Base-by-base conservation (phyloP, 805 yeast species). In the Wickerhamomyces rabaulensis region DNA sequence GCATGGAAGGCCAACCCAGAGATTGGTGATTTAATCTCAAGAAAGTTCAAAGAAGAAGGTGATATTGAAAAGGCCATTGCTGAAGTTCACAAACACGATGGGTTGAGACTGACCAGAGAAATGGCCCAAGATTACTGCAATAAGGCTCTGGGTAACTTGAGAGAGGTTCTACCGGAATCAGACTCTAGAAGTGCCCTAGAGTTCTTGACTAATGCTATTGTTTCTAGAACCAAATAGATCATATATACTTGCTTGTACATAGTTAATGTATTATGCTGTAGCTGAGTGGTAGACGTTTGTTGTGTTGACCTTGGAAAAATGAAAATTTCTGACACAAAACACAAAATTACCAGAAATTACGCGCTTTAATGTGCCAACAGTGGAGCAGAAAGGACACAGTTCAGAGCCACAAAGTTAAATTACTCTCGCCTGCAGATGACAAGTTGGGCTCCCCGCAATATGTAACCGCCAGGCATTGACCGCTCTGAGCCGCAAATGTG, bases 1-100 rank as follows among this genome's bases (percentile, higher is more conserved):
- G 98, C 99, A 1, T 94, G 99, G 99, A 82, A 79, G 58, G 79
- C 84, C 58, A 81, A 79, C 57, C 95, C 96, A 0, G 85, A 83
- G 48, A 73, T 94, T 41, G 98, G 97, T 3, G 82, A 79, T 33
- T 66, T 92, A 58, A 90, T 94, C 56, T 80, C 80, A 21, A 78
- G 98, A 49, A 89, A 92, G 65, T 94, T 94, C 65, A 73, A 76
- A 40, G 69, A 79, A 47, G 79, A 82, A 2, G 96, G 95, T 5
- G 99, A 94, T 64, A 84, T 92, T 33, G 89, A 87, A 55, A 66
- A 71, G n/a, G 95, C 97, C 2, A 76, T 90, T 27, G 68, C 69
- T 37, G 84, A 89, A 8, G 98, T 94, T 10, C 71, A 73, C 42
- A 74, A 75, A 52, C 78, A 84, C 50, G 69, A 79, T 33, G 97